Evolutionary conservation across 78 protist genomes (phyloP), one percentile per base, ranked within the genome.

Genomic region (Creolimax fragrantissima): DNA sequence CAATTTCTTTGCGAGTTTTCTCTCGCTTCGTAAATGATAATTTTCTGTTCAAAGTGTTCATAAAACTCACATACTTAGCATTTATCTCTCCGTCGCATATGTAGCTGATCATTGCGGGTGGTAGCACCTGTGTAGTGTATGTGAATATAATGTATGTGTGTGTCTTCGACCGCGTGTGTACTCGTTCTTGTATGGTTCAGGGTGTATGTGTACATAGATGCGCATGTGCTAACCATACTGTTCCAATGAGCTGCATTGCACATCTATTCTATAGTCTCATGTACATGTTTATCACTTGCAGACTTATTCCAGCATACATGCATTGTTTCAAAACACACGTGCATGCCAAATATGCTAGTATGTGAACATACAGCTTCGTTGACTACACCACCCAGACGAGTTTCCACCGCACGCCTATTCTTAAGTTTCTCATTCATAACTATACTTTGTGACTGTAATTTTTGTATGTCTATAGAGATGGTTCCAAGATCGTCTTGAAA

Each of bases 401-500:
- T 41, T 0, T 83, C 86, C 41, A 6, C 86, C 5, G 4, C 90
- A 37, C 42, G 24, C 42, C 90, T 17, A 6, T 86, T 86, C 11
- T 5, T 6, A 32, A 86, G 45, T 66, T 86, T 86, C 44, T 37
- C 47, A 41, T 86, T 86, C 58, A 86, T 39, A 32, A 43, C 3
- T 35, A 86, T 3, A 3, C 44, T 37, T 66, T 42, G 90, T 24
- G 90, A 3, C 90, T 86, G 90, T 35, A 86, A 66, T 36, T 24
- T 86, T 37, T 42, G 90, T 35, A 86, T 86, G 47, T 86, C 90
- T 32, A 66, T 7, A 32, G 90, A 86, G 3, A 86, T 86, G 90
- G 47, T 5, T 37, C 90, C 90, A 35, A 86, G n/a, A 5, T 42
- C 90, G 36, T 3, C 43, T 66, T 86, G 90, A 35, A 86, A 86